Evolutionary conservation across 2,329 filamentous ascomycete species (phyloP).

Genomic region (Herpomyces periplanetae): DNA sequence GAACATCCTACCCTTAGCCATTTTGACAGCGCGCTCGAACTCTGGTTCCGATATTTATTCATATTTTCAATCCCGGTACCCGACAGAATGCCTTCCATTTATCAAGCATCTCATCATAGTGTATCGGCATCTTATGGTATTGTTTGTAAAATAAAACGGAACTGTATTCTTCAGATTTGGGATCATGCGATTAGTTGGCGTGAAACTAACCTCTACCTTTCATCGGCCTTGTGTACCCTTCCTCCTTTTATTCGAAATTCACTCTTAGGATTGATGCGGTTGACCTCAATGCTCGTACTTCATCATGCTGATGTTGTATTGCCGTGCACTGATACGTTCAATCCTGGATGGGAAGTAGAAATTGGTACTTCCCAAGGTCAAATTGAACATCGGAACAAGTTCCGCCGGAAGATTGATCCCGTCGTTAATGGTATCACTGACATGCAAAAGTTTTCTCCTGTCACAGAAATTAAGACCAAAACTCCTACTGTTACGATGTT

Average conservation of each 20-base stretch:
- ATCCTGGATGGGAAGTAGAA: conserved; percentile 21
- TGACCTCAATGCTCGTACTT: conserved; percentile 9
- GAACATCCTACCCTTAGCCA: conserved; percentile 11
- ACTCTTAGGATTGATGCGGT: conserved; percentile 8
- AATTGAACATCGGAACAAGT: conserved; percentile 16
- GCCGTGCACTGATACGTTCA: conserved; percentile 19
- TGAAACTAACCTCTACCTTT: conserved; percentile 8
- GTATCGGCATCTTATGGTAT: conserved; percentile 19
- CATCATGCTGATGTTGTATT: conserved; percentile 17
- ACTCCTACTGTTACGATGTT: conserved; percentile 22
- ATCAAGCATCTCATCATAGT: conserved; percentile 21
- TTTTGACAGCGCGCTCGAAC: conserved; percentile 10
- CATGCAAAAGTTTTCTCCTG: conserved; percentile 19
- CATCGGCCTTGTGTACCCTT: conserved; percentile 8
- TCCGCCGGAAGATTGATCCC: conserved; percentile 19
- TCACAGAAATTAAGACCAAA: conserved; percentile 17
- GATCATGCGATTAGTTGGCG: conserved; percentile 21
- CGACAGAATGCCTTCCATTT: conserved; percentile 16
- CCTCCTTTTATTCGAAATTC: conserved; percentile 9
- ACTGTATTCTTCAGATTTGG: conserved; percentile 20
- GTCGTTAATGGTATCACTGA: conserved; percentile 23
- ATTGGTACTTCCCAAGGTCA: conserved; percentile 17
- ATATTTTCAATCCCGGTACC: conserved; percentile 17
- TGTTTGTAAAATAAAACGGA: conserved; percentile 18
- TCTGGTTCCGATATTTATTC: conserved; percentile 12